phyloP scores from a whole-genome alignment of 257 asterid genomes.

The Solanum corneliomulleri region DNA sequence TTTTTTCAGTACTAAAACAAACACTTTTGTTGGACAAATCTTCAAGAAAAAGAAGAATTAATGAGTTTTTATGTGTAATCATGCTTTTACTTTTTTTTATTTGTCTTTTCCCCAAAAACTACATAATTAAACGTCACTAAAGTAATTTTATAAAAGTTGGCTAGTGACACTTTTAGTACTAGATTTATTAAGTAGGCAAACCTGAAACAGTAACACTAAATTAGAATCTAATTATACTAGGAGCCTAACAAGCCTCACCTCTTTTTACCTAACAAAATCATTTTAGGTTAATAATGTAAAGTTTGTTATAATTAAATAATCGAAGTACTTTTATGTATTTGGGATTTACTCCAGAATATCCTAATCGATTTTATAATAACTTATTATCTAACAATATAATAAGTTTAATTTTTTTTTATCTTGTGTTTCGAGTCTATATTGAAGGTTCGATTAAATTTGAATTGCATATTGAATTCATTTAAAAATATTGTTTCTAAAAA shows the following conservation, averaged over 20 bases:
- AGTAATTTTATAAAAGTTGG: neutral
- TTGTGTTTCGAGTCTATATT: no score
- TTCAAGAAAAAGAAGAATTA: neutral
- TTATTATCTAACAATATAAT: no score
- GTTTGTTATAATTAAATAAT: neutral
- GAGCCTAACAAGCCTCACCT: neutral
- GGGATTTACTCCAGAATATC: neutral
- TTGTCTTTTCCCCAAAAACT: neutral
- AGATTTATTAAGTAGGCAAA: neutral
- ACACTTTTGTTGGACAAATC: neutral
- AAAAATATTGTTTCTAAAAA: no score
- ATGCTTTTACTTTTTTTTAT: neutral
- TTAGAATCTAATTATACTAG: neutral
- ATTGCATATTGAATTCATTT: fast-evolving
- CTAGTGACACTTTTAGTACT: neutral
- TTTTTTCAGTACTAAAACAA: neutral
- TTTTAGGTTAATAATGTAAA: neutral
- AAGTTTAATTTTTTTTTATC: no score
- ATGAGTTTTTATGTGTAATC: neutral
- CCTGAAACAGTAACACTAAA: neutral
- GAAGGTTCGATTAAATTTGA: fast-evolving
- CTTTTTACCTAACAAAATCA: neutral
- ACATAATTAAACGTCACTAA: neutral
- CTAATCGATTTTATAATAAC: neutral
- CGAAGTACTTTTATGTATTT: neutral